Conservation (phyloP, 1,139 yeast species). For the Kodamaea suecica region DNA sequence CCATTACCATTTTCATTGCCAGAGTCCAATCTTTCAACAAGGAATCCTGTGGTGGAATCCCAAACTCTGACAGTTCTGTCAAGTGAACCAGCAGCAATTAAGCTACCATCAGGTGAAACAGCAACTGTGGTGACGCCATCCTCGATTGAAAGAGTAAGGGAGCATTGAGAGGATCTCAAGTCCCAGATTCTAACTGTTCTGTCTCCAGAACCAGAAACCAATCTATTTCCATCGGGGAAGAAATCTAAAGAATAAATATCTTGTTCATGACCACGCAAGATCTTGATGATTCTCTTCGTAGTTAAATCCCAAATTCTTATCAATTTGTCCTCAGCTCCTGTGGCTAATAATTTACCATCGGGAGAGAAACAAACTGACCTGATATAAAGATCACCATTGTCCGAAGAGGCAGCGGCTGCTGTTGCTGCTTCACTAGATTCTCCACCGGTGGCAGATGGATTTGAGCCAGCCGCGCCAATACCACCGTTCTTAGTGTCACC, state of each 20-base stretch:
- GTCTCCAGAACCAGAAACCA: conserved; percentile 96
- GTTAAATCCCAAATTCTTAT: conserved; percentile 96
- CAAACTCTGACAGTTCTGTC: conserved; percentile 96
- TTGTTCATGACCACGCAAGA: conserved; percentile 93
- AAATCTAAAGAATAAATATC: conserved; percentile 95
- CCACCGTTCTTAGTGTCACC: conserved; percentile 12
- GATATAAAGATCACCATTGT: conserved; percentile 80
- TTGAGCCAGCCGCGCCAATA: conserved; percentile 20
- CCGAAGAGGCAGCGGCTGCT: conserved; percentile 36
- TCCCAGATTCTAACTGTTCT: conserved; percentile 98
- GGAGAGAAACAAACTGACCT: conserved; percentile 96
- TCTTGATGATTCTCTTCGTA: conserved; percentile 80
- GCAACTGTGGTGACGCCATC: conserved; percentile 99
- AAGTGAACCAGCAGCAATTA: conserved; percentile 94
- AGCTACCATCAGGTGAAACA: conserved; percentile 90
- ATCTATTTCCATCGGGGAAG: conserved; percentile 90
- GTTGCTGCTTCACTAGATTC: conserved; percentile 22
- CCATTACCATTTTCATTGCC: conserved; percentile 88
- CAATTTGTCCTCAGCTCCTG: conserved; percentile 97
- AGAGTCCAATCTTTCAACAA: conserved; percentile 89
- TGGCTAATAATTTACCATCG: conserved; percentile 91
- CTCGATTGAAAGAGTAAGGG: conserved; percentile 84
- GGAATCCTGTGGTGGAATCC: conserved; percentile 92
- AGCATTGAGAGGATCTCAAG: conserved; percentile 85
- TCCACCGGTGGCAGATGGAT: conserved; percentile 15